Percentiles rank a stretch among this genome's conserved stretches.
Conservation (phyloP, 768 basidiomycete genomes). For the Auricularia cornea region DNA sequence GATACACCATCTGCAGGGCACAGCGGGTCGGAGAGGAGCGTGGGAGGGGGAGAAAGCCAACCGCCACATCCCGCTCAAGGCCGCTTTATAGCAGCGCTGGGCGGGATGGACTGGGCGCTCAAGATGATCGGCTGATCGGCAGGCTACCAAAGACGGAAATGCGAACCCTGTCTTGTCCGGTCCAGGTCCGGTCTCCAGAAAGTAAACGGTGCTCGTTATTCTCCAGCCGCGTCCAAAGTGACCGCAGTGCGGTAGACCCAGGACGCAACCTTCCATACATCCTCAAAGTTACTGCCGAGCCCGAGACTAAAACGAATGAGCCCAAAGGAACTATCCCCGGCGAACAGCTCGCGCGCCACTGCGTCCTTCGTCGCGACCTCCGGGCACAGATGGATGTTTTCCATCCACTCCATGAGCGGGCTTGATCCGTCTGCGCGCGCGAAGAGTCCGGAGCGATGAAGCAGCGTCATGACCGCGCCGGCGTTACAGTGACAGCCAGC, state of each 20-base stretch:
- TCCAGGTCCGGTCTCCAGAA: no score
- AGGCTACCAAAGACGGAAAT: no score
- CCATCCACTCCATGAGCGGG: slow-evolving; percentile 39
- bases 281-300: slow-evolving; percentile 68
- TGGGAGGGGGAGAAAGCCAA: no score
- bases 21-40: no score
- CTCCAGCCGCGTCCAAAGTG: no score
- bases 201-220: no score
- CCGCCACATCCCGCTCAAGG: no score
- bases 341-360: neutral
- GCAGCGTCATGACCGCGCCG: slow-evolving; percentile 65
- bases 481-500: slow-evolving; percentile 89
- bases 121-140: no score
- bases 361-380: neutral
- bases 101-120: no score
- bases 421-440: slow-evolving; percentile 25
- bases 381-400: neutral
- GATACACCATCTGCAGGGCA: no score
- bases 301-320: slow-evolving; percentile 46
- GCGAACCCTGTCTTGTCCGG: no score
- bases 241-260: slow-evolving; percentile 7
- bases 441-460: slow-evolving; percentile 66
- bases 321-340: neutral
- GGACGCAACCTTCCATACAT: slow-evolving; percentile 38
- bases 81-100: no score